phyloP scores from a whole-genome alignment of 768 basidiomycete genomes.

The Saitozyma sp. region DNA sequence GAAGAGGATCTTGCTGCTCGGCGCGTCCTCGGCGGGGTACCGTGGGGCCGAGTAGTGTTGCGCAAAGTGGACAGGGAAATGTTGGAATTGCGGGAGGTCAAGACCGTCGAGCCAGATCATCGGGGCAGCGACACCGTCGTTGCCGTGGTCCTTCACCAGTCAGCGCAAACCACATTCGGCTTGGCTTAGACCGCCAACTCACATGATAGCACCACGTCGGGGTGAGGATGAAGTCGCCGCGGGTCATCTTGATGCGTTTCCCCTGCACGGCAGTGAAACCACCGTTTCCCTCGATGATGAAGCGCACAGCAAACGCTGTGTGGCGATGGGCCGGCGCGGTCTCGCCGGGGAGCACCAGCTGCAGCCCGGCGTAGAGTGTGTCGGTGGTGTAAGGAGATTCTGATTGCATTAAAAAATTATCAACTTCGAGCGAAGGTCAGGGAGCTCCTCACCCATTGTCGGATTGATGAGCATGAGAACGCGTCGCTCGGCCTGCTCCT shows the following conservation, averaged over 20 bases:
- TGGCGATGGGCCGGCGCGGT: conserved; percentile 20
- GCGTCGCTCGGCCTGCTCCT: conserved; percentile 18
- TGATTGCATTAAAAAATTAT: neutral
- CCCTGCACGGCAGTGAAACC: conserved; percentile 20
- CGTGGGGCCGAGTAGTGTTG: conserved; percentile 18
- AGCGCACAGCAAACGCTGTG: conserved; percentile 13
- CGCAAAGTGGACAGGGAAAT: conserved; percentile 21
- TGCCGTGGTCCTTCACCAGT: conserved; percentile 12
- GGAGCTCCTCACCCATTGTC: conserved; percentile 6
- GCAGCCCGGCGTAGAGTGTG: conserved; percentile 19
- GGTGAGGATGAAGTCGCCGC: conserved; percentile 23
- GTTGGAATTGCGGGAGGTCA: conserved; percentile 20
- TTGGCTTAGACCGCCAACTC: neutral
- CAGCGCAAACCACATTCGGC: neutral
- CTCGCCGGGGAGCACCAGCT: conserved; percentile 20
- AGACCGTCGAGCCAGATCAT: conserved; percentile 28
- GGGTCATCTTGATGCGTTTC: conserved; percentile 16
- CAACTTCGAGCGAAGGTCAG: neutral
- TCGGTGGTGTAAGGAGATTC: conserved; percentile 13
- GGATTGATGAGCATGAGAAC: conserved; percentile 23
- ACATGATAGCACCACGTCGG: conserved; percentile 18
- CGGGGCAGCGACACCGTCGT: conserved; percentile 15
- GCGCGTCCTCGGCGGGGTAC: conserved; percentile 16
- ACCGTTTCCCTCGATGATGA: conserved; percentile 20
- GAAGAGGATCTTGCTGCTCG: conserved; percentile 7